Conservation (phyloP, 176 grass and related monocot species). For the Eragrostis nindensis region DNA sequence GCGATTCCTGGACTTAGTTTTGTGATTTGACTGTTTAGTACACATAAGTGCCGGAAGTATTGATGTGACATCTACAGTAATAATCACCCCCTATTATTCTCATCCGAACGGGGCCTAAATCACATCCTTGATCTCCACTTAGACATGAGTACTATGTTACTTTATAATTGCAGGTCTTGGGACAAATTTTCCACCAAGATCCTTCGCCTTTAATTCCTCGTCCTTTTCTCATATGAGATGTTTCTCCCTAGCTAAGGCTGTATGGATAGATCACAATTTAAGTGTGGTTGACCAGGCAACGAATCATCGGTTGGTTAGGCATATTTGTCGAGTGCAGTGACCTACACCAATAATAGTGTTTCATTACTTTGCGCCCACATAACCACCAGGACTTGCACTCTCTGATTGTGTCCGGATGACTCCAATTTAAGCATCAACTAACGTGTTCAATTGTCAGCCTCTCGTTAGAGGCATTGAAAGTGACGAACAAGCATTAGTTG, state of each 20-base stretch:
- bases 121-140: conserved; percentile 5
- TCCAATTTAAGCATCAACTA: conserved; percentile 25
- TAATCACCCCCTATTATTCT: too few relatives aligned
- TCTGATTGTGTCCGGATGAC: conserved; percentile 27
- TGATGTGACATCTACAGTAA: too few relatives aligned
- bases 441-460: conserved; percentile 46
- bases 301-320: conserved; percentile 41
- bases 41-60: too few relatives aligned
- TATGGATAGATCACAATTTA: conserved; percentile 27
- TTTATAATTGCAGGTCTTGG: conserved; percentile 33
- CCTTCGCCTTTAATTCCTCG: conserved; percentile 25
- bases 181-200: conserved; percentile 12
- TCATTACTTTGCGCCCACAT: conserved; percentile 40
- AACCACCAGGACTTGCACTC: conserved; percentile 9
- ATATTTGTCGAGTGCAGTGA: conserved; percentile 32
- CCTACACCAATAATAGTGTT: conserved; percentile 31
- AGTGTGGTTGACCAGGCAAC: conserved; percentile 48
- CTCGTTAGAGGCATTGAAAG: conserved; percentile 28
- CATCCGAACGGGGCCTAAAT: too few relatives aligned
- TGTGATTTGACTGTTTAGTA: too few relatives aligned
- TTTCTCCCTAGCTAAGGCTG: conserved; percentile 43
- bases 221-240: not conserved
- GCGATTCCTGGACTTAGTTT: too few relatives aligned
- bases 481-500: conserved; percentile 10
- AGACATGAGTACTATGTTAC: conserved; percentile 12